These are phyloP conservation scores for Diaporthe sp. DNA, from an alignment of 2,329 filamentous ascomycete genomes.

Conservation along the genomic window DNA sequence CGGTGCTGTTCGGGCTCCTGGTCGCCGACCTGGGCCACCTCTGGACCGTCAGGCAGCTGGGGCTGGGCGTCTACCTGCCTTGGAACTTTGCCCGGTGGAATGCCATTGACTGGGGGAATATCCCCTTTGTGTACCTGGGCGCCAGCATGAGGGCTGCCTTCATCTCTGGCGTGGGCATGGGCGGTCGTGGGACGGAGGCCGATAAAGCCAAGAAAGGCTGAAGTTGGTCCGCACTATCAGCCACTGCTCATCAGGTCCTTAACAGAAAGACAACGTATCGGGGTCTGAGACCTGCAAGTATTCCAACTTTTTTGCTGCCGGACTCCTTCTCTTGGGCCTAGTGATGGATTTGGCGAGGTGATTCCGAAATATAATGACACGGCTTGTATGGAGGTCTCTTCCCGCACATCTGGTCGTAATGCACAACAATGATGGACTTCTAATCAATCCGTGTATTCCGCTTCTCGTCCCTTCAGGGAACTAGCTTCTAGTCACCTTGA, in stretches of 20 bases:
- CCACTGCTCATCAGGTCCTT: background rate
- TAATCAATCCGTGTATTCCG: no score
- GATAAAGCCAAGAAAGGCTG: conserved; percentile 25
- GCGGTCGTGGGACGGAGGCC: conserved; percentile 44
- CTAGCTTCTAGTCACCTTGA: background rate
- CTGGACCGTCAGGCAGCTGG: conserved; percentile 74
- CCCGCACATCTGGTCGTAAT: background rate
- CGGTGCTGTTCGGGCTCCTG: conserved; percentile 76
- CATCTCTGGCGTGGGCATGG: conserved; percentile 68
- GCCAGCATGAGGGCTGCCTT: conserved; percentile 73
- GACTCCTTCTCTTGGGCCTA: no score
- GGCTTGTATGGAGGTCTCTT: background rate
- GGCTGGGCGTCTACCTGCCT: conserved; percentile 67
- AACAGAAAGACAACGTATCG: background rate
- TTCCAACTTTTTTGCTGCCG: background rate
- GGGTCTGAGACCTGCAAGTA: background rate
- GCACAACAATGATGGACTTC: no score
- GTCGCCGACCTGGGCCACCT: conserved; percentile 84
- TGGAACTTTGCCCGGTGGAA: conserved; percentile 76
- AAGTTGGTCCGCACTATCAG: background rate
- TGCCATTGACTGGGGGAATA: conserved; percentile 76
- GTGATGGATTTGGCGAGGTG: background rate
- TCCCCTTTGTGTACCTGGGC: conserved; percentile 78
- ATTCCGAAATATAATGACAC: rapidly evolving
- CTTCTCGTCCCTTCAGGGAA: background rate